These are phyloP conservation scores for Claviceps sp. DNA, from an alignment of 2,329 filamentous ascomycete genomes.

Conservation along the genomic window DNA sequence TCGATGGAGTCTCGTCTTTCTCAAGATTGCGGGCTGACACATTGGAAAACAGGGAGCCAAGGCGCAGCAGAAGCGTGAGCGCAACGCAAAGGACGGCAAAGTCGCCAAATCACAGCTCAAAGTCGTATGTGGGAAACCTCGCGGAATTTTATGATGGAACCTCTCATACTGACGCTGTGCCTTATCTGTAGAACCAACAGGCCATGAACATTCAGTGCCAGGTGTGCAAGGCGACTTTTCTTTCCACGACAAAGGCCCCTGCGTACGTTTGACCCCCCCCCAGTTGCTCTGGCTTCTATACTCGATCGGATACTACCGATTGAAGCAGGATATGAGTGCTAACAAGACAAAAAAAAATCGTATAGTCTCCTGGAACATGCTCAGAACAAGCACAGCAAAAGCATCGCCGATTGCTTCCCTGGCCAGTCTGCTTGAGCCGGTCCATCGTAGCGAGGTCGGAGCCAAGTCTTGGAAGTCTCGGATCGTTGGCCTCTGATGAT, in stretches of 20 bases:
- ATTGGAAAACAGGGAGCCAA: conserved; percentile 41
- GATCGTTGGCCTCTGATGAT: too few relatives aligned
- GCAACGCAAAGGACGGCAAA: conserved; percentile 48
- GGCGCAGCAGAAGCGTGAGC: conserved; percentile 59
- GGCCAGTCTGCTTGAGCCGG: conserved; percentile 15
- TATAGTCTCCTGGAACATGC: conserved; percentile 56
- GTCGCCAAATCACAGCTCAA: conserved; percentile 56
- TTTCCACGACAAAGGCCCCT: conserved; percentile 62
- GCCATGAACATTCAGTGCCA: conserved; percentile 67
- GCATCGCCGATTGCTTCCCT: conserved; percentile 59
- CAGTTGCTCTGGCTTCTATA: background rate
- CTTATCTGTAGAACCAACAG: conserved; percentile 46
- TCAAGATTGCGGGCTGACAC: background rate
- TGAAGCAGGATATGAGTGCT: background rate
- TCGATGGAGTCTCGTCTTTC: background rate
- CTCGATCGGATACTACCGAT: background rate
- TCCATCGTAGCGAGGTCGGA: background rate
- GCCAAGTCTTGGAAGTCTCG: background rate
- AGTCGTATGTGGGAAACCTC: conserved; percentile 33
- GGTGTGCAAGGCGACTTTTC: conserved; percentile 65
- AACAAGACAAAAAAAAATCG: background rate
- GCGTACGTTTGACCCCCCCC: conserved; percentile 35
- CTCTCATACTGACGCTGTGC: background rate
- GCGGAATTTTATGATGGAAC: too few relatives aligned
- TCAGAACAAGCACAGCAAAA: conserved; percentile 64